phyloP scores from a whole-genome alignment of 2,329 filamentous ascomycete genomes.

The Canariomyces notabilis region DNA sequence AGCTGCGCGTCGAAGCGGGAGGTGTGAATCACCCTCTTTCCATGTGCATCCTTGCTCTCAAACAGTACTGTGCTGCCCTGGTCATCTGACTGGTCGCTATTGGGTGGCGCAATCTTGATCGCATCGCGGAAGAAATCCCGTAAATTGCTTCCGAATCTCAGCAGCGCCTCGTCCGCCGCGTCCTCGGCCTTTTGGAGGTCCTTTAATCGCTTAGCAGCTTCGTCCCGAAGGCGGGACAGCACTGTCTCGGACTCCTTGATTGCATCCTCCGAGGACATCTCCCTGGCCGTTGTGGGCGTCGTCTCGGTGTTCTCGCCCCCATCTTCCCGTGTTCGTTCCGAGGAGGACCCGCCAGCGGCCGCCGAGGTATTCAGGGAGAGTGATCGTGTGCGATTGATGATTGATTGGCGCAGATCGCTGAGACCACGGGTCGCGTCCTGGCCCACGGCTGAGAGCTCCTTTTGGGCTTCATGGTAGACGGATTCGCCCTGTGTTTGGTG shows the following conservation, averaged over 20 bases:
- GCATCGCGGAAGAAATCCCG: slow-evolving; percentile 87
- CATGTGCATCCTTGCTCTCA: slow-evolving; percentile 85
- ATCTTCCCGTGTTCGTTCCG: slow-evolving; percentile 29
- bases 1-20: slow-evolving; percentile 93
- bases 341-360: slow-evolving; percentile 24
- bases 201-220: slow-evolving; percentile 78
- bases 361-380: slow-evolving; percentile 57
- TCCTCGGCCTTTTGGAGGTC: slow-evolving; percentile 91
- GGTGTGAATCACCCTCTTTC: slow-evolving; percentile 90
- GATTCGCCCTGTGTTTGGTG: slow-evolving; percentile 72
- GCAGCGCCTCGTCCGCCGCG: slow-evolving; percentile 87
- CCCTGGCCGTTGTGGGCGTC: slow-evolving; percentile 42
- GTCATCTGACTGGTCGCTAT: slow-evolving; percentile 37
- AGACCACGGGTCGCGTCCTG: slow-evolving; percentile 80
- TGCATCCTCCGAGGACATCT: slow-evolving; percentile 39
- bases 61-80: slow-evolving; percentile 65
- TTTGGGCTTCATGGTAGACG: slow-evolving; percentile 78
- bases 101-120: slow-evolving; percentile 76
- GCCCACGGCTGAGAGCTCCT: slow-evolving; percentile 75
- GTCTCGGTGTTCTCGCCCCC: slow-evolving; percentile 30
- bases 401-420: slow-evolving; percentile 59
- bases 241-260: slow-evolving; percentile 55
- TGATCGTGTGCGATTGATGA: slow-evolving; percentile 68
- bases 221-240: slow-evolving; percentile 67
- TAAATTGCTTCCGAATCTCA: slow-evolving; percentile 87